These are phyloP conservation scores for Podaxis carcinomalis DNA, from an alignment of 768 basidiomycete species.

Conservation along the genomic window DNA sequence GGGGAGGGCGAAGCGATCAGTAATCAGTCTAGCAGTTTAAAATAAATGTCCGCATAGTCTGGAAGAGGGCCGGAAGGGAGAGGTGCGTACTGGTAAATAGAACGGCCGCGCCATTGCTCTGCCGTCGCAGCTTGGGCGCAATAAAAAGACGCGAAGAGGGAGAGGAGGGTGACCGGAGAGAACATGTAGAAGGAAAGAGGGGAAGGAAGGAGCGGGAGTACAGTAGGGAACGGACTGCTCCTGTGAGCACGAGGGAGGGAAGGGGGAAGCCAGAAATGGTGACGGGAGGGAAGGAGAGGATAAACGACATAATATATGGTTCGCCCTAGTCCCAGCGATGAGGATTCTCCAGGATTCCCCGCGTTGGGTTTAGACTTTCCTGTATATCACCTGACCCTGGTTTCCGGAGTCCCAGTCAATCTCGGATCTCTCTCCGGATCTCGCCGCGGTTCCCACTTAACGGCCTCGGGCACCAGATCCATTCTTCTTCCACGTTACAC, in stretches of 20 bases:
- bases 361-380: neutral
- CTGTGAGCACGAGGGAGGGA: conserved; percentile 6
- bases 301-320: neutral
- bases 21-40: conserved; percentile 46
- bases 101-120: conserved; percentile 71
- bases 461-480: neutral
- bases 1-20: conserved; percentile 74
- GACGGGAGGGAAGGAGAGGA: neutral
- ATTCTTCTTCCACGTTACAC: neutral
- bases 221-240: too few species aligned
- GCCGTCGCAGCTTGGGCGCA: conserved; percentile 54
- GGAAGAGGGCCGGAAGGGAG: neutral
- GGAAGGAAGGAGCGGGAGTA: conserved; percentile 15
- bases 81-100: conserved; percentile 68
- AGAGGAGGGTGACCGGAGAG: conserved; percentile 18
- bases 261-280: neutral
- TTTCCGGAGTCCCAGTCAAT: neutral
- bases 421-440: neutral
- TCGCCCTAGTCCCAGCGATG: neutral
- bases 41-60: neutral
- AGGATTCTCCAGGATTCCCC: neutral
- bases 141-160: conserved; percentile 14
- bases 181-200: conserved; percentile 21
- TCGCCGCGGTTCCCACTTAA: neutral
- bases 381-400: conserved; percentile 4